Percentiles rank a stretch among this genome's conserved stretches.
Evolutionary conservation across 2,329 filamentous ascomycete species (phyloP).

Genomic region (Aspergillus vadensis): DNA sequence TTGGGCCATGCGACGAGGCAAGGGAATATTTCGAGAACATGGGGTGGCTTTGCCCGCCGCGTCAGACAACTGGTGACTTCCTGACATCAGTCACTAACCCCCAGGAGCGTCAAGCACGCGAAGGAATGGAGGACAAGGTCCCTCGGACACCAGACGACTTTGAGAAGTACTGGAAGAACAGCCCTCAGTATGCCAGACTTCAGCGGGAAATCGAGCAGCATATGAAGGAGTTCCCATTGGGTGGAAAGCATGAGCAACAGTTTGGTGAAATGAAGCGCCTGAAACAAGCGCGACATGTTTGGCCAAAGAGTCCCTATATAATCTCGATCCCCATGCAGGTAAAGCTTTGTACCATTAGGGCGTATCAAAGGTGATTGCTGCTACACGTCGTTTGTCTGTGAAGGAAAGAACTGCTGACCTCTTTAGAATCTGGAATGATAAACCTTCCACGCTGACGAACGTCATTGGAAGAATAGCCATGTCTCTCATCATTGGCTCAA

Average conservation of each 20-base stretch:
- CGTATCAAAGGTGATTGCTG: conserved; percentile 63
- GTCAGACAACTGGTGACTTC: conserved; percentile 71
- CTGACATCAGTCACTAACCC: conserved; percentile 70
- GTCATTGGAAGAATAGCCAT: conserved; percentile 69
- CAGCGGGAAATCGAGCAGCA: conserved; percentile 39
- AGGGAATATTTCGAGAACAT: conserved; percentile 67
- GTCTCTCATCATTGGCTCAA: conserved; percentile 72
- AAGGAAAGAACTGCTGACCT: conserved; percentile 13
- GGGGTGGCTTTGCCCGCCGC: conserved; percentile 67
- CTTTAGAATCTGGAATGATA: conserved; percentile 69
- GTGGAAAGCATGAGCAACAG: conserved; percentile 33
- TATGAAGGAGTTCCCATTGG: conserved; percentile 34
- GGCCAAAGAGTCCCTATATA: conserved; percentile 65
- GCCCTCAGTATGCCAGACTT: conserved; percentile 33
- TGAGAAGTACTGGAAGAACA: conserved; percentile 52
- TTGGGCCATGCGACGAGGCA: conserved; percentile 63
- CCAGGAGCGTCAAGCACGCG: conserved; percentile 56
- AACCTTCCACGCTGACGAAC: conserved; percentile 69
- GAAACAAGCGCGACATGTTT: conserved; percentile 42
- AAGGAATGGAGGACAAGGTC: conserved; percentile 62
- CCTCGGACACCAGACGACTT: conserved; percentile 71
- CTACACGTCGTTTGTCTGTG: not conserved
- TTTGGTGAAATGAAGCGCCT: conserved; percentile 36
- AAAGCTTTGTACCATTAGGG: conserved; percentile 77
- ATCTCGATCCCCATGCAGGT: conserved; percentile 77